phyloP scores from a whole-genome alignment of 371 early-diverging fungal genomes.

The Funneliformis caledonium region DNA sequence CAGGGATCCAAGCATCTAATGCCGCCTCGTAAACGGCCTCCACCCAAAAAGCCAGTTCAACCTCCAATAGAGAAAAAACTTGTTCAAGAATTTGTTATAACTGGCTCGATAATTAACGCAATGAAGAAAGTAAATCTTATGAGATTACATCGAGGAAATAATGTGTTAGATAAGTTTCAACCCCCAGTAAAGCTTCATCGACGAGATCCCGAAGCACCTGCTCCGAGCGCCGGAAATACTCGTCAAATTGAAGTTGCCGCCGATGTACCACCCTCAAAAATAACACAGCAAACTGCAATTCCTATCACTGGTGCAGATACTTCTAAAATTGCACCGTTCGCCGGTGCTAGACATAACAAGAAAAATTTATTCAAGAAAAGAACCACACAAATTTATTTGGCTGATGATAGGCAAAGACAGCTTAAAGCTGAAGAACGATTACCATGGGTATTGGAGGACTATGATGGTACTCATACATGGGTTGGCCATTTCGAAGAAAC shows the following conservation, averaged over 20 bases:
- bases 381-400: slow-evolving; percentile 78
- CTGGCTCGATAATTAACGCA: background rate
- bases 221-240: background rate
- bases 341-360: slow-evolving; percentile 80
- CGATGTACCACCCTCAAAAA: background rate
- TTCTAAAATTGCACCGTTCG: slow-evolving; percentile 76
- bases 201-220: slow-evolving; percentile 33
- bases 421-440: slow-evolving; percentile 72
- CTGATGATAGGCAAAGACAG: slow-evolving; percentile 73
- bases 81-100: slow-evolving; percentile 1
- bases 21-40: background rate
- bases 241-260: background rate
- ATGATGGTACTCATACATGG: slow-evolving; percentile 64
- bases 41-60: background rate
- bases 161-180: slow-evolving; percentile 3
- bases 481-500: background rate
- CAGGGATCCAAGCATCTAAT: background rate
- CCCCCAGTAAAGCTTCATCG: slow-evolving; percentile 32
- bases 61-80: background rate
- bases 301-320: slow-evolving; percentile 67
- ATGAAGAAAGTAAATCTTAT: slow-evolving; percentile 34
- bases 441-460: slow-evolving; percentile 83
- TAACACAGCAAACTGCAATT: slow-evolving; percentile 13
- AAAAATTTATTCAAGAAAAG: slow-evolving; percentile 82
- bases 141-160: background rate